Conservation (phyloP, 768 basidiomycete genomes). For the Tubosaeta sp. region DNA sequence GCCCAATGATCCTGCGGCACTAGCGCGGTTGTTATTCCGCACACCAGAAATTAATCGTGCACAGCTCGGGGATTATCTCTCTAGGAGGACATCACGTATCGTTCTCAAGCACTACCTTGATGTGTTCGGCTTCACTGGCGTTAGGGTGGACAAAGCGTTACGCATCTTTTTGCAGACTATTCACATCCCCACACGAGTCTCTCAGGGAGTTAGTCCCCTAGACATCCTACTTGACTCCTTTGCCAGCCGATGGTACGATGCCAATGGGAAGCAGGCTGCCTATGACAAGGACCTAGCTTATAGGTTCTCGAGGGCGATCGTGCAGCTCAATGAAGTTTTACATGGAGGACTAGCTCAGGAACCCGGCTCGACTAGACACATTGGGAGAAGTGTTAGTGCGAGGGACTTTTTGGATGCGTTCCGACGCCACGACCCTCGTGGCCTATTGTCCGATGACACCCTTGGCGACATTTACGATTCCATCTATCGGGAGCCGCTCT, state of each 20-base stretch:
- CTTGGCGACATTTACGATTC: conserved; percentile 78
- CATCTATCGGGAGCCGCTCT: conserved; percentile 65
- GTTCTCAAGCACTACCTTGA: conserved; percentile 84
- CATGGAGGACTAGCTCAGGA: conserved; percentile 70
- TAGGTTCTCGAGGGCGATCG: conserved; percentile 73
- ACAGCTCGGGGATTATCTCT: conserved; percentile 80
- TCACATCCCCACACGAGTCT: conserved; percentile 49
- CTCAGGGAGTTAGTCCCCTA: conserved; percentile 30
- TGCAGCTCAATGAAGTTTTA: conserved; percentile 85
- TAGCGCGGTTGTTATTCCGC: conserved; percentile 78
- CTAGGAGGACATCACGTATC: conserved; percentile 64
- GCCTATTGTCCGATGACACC: conserved; percentile 68
- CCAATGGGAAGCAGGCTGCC: conserved; percentile 71
- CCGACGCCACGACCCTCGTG: conserved; percentile 67
- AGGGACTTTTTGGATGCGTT: conserved; percentile 86
- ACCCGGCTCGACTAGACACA: conserved; percentile 50
- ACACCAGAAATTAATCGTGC: conserved; percentile 79
- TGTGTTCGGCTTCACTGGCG: conserved; percentile 77
- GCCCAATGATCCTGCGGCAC: conserved; percentile 64
- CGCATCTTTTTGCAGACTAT: conserved; percentile 85
- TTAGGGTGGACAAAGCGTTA: conserved; percentile 85
- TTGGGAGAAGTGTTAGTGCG: conserved; percentile 56
- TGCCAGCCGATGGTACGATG: conserved; percentile 85
- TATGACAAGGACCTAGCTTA: conserved; percentile 80
- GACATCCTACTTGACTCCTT: conserved; percentile 77